Conservation (phyloP, 1,284 basidiomycete species). For the Ceratorhiza oryzae-sativae region DNA sequence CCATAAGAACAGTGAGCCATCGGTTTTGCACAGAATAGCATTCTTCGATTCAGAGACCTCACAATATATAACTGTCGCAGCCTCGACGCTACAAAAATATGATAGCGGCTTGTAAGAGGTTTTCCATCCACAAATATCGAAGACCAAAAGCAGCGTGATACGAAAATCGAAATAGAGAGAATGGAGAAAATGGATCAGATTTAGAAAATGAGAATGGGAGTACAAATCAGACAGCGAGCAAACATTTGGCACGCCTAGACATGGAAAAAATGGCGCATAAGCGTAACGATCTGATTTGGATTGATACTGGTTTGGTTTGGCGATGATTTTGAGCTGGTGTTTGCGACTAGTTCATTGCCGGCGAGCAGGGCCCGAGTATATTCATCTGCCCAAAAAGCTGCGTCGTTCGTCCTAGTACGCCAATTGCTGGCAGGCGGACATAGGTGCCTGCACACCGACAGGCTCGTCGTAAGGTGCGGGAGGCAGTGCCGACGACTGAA, state of each 20-base stretch:
- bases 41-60: background rate
- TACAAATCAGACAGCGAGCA: background rate
- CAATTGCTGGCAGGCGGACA: background rate
- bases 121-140: background rate
- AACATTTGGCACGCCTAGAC: too few species aligned
- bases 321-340: too few species aligned
- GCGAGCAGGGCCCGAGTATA: background rate
- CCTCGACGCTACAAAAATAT: background rate
- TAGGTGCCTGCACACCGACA: background rate
- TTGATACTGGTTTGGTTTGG: too few species aligned
- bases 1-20: too few species aligned
- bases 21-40: too few species aligned
- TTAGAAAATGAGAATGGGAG: background rate
- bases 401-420: background rate
- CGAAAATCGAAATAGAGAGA: background rate
- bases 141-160: too few species aligned
- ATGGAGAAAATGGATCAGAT: background rate
- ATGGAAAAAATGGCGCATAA: too few species aligned
- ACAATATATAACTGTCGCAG: background rate
- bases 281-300: too few species aligned
- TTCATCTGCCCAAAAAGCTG: background rate
- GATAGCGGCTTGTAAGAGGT: background rate
- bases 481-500: too few species aligned
- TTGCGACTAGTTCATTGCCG: background rate
- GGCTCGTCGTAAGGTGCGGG: background rate